Evolutionary conservation across 164 flowering plant species (phyloP).

Genomic region (Magnolia changhungtana): DNA sequence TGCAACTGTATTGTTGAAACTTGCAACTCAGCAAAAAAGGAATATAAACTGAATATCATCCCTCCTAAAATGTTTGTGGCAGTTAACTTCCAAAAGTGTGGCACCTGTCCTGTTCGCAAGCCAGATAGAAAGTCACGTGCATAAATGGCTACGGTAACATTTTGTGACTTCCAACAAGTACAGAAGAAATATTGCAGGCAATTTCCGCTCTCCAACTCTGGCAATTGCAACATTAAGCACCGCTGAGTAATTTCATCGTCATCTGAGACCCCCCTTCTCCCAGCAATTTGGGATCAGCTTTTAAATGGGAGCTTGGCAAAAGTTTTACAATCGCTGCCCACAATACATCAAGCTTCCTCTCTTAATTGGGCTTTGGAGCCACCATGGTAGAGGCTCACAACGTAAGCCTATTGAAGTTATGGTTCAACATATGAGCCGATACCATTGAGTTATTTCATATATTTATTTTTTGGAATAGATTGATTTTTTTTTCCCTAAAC

Average conservation of each 20-base stretch:
- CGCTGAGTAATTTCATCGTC: background rate
- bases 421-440: background rate
- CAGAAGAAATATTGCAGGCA: background rate
- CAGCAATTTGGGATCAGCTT: background rate
- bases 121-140: no score
- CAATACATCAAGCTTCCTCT: background rate
- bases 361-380: background rate
- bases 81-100: no score
- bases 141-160: no score
- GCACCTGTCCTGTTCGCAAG: no score
- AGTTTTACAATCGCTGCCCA: background rate
- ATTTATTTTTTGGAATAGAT: background rate
- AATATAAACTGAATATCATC: no score
- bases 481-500: background rate
- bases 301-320: background rate
- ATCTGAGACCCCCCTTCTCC: background rate
- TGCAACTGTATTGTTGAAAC: no score
- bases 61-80: no score
- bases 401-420: background rate
- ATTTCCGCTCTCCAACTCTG: background rate
- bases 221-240: background rate
- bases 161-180: background rate
- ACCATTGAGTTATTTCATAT: background rate
- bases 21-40: no score
- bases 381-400: background rate